Evolutionary conservation across 371 early-diverging fungal species (phyloP), one percentile per base, ranked within the genome.

Genomic region (Blastocladiella emersonii): DNA sequence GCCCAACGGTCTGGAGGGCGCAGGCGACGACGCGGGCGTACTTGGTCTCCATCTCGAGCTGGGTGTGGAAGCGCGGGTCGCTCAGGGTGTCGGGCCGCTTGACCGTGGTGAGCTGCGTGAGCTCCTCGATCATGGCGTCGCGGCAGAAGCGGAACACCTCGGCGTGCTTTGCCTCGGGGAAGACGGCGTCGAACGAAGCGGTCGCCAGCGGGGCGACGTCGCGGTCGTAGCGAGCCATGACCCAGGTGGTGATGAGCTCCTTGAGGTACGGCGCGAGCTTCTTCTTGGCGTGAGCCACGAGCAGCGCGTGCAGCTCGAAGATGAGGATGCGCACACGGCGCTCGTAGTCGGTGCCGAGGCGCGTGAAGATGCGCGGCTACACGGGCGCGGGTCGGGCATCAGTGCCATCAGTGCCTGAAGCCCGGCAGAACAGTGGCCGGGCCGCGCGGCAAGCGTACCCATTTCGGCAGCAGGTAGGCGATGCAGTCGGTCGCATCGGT

Each of bases 1-100:
- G 15, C 77, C n/a, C 77, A 51, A 82, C 37, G 32, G 78, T 67
- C 34, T 77, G 75, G 34, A 84, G 71, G 13, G 79, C 70, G 34
- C 78, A 72, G 0, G 81, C 67, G 1, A 84, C 74, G 6, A 84
- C 78, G 59, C 84, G 75, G 1, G 76, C 77, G 63, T 80, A 85
- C 43, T 84, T 81, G 25, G 81, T 67, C 3, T 67, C 69, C 82
- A 81, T 82, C 34, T 86, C 86, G 62, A 84, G 85, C 61, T 76
- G 74, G 10, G 81, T 74, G 17, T 76, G 80, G 73, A 83, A 82
- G 19, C 85, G 67, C 34, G 80, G 77, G 68, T 85, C 86, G 61
- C 85, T 84, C 30, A 85, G 49, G 1, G 82, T 84, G 27, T 86
- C 86, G 1, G 80, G 74, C 0, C 81, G 78, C 63, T 86, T 84